Base-by-base conservation (phyloP, 2,329 filamentous ascomycete species). In the Penicillium sp. region DNA sequence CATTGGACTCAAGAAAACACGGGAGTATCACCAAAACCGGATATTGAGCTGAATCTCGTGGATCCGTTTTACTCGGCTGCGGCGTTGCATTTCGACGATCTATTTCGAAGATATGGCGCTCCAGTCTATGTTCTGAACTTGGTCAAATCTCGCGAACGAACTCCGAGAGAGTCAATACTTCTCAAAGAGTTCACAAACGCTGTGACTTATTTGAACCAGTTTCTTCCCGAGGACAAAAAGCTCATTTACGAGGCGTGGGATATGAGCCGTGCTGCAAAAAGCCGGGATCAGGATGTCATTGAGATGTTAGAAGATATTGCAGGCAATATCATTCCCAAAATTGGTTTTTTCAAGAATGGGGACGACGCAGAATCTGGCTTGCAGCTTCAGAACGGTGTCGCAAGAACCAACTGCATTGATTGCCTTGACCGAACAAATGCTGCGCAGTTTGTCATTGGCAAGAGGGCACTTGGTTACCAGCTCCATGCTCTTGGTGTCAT, bases 1-100 rank as follows among this genome's bases (percentile, higher is more conserved):
- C 92, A 96, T 74, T 99, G 96, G 96, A 96, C 92, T 0, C 94
- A 99, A 73, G 94, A 97, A 71, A 96, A 88, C 66, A 94, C 91
- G 4, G 93, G 93, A 2, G 94, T 99, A 1, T 93, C 91, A 1
- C 96, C 96, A 0, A 99, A 97, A 67, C 96, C 94, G 10, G 93
- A 93, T 10, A 99, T 99, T 65, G 90, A 97, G 72, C 79, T 99
- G 42, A 97, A 96, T 69, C 82, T 97, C n/a, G 86, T 96, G 21
- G 94, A 99, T 73, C 94, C 94, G 0, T 99, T 97, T 73, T 97
- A 96, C 71, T 89, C 89, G 42, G 91, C 93, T 3, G 93, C 94
- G 15, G 93, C 93, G 0, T 79, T 97, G 43, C 94, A 99, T 74
- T 99, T 99, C 70, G 90, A 99, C 71, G 89, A 97, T 68, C 79